These are phyloP conservation scores for Aspergillus hancockii DNA, from an alignment of 495 filamentous ascomycete genomes.

Conservation along the genomic window DNA sequence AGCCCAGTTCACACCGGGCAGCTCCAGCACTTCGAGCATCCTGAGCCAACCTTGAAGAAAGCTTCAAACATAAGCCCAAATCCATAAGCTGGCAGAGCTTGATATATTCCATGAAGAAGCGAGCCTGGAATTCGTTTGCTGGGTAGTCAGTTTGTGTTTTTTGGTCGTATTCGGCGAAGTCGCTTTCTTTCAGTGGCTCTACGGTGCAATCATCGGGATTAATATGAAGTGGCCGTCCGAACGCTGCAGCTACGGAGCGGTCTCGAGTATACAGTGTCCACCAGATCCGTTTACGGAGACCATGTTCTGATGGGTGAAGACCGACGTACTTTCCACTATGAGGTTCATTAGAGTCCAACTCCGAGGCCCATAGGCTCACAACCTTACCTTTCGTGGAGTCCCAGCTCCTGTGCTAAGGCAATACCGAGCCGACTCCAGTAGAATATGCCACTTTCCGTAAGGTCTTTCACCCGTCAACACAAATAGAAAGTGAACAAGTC, in stretches of 20 bases:
- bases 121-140: slow-evolving; percentile 73
- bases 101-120: slow-evolving; percentile 91
- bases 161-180: slow-evolving; percentile 76
- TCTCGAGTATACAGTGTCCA: slow-evolving; percentile 27
- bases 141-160: slow-evolving; percentile 64
- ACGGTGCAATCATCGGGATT: slow-evolving; percentile 90
- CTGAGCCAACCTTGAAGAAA: slow-evolving; percentile 65
- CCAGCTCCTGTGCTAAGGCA: slow-evolving; percentile 74
- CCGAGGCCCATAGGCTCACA: neutral
- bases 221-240: slow-evolving; percentile 47
- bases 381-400: slow-evolving; percentile 5
- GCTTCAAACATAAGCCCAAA: slow-evolving; percentile 81
- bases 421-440: slow-evolving; percentile 93
- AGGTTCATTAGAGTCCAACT: neutral
- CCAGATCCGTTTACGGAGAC: slow-evolving; percentile 76
- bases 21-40: slow-evolving; percentile 75
- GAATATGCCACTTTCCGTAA: slow-evolving; percentile 84
- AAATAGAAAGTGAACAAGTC: neutral
- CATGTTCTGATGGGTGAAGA: slow-evolving; percentile 73
- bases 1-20: slow-evolving; percentile 84
- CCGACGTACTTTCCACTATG: slow-evolving; percentile 46
- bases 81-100: slow-evolving; percentile 94
- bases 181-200: slow-evolving; percentile 83
- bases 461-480: slow-evolving; percentile 52
- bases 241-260: slow-evolving; percentile 24